phyloP scores from a whole-genome alignment of 176 grass and related monocot species.

The Phoenix roebelenii region DNA sequence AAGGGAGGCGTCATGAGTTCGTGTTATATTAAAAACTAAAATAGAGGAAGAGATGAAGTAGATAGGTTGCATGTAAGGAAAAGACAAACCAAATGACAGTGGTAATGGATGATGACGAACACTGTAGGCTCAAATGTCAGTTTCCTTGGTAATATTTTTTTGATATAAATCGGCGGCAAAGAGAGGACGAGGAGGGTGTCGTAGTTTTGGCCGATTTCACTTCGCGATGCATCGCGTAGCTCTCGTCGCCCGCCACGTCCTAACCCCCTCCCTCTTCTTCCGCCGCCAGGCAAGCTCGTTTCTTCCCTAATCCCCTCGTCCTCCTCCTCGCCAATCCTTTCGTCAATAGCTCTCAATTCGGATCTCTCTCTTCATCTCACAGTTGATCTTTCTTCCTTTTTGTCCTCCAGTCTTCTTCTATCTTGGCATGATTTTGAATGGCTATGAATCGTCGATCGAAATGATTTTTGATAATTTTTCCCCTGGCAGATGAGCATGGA shows the following conservation, averaged over 20 bases:
- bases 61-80: too few relatives aligned
- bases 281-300: slow-evolving; percentile 4
- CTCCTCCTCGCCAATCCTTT: slow-evolving; percentile 30
- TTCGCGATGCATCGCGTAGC: slow-evolving; percentile 48
- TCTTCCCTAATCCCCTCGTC: background rate
- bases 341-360: background rate
- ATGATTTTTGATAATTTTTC: background rate
- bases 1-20: too few relatives aligned
- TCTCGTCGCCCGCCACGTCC: slow-evolving; percentile 47
- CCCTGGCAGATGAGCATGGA: slow-evolving; percentile 41
- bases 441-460: background rate
- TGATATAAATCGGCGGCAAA: too few relatives aligned
- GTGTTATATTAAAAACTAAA: too few relatives aligned
- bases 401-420: background rate
- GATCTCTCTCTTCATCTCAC: background rate
- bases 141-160: too few relatives aligned
- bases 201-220: too few relatives aligned
- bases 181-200: too few relatives aligned
- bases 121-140: too few relatives aligned
- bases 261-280: slow-evolving; percentile 11
- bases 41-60: too few relatives aligned
- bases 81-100: too few relatives aligned
- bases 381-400: too few relatives aligned
- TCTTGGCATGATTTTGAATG: background rate
- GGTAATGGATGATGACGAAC: too few relatives aligned